Percentiles rank a stretch among this genome's conserved stretches.
Evolutionary conservation across 768 basidiomycete genomes (phyloP).

Genomic region (Rhizopogon sp.): DNA sequence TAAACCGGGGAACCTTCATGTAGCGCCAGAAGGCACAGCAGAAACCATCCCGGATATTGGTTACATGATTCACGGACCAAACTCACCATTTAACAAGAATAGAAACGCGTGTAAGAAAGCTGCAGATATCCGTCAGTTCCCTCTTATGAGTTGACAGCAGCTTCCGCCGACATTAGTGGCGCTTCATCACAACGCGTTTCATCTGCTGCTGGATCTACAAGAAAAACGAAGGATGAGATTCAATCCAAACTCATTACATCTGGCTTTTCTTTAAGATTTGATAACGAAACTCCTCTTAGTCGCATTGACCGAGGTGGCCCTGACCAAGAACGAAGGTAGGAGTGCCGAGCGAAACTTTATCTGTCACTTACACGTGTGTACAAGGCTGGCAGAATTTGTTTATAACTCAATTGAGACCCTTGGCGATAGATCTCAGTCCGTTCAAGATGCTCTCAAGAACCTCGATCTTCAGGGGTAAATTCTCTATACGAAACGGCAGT

Average conservation of each 20-base stretch:
- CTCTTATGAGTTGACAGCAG: neutral
- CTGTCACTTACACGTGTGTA: neutral
- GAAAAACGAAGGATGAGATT: neutral
- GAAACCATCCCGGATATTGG: neutral
- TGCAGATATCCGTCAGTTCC: neutral
- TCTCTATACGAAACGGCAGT: neutral
- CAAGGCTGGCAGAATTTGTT: constrained; percentile 60
- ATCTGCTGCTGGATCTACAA: neutral
- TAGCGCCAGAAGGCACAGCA: neutral
- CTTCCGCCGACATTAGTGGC: neutral
- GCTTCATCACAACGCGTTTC: neutral
- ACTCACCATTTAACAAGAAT: neutral
- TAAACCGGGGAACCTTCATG: neutral
- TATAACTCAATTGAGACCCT: constrained; percentile 54
- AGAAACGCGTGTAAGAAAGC: neutral
- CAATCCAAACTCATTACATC: constrained; percentile 3
- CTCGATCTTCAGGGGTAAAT: constrained; percentile 48
- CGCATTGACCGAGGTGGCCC: constrained; percentile 53
- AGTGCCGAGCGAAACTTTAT: neutral
- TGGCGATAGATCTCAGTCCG: constrained; percentile 42
- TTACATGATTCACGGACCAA: neutral
- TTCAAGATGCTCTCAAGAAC: constrained; percentile 46
- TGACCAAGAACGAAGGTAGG: constrained; percentile 49
- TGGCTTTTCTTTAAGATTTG: constrained; percentile 45
- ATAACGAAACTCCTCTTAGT: constrained; percentile 41